Conservation (phyloP, 2,329 filamentous ascomycete species). For the Pyrenophora seminiperda region DNA sequence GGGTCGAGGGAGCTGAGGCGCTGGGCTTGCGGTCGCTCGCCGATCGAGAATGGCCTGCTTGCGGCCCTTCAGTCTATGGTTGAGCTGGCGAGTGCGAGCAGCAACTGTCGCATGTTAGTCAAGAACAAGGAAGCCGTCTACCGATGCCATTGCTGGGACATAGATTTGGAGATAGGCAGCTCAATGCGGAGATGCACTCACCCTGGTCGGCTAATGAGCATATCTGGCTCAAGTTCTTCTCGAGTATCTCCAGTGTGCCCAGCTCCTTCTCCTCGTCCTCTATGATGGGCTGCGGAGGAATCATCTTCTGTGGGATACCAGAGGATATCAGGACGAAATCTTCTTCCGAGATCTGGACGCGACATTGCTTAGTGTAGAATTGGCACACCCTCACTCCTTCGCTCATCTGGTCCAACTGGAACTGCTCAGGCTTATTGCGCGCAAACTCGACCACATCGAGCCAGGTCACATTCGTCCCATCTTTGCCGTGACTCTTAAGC, state of each 20-base stretch:
- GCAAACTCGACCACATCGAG: constrained; percentile 85
- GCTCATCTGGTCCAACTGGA: constrained; percentile 70
- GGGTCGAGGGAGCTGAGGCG: constrained; percentile 38
- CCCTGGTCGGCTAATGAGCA: constrained; percentile 82
- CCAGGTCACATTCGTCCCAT: constrained; percentile 72
- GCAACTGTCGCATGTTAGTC: constrained; percentile 57
- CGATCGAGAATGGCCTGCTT: constrained; percentile 73
- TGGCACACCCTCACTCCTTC: constrained; percentile 76
- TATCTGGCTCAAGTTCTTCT: constrained; percentile 75
- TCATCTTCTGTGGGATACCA: constrained; percentile 80
- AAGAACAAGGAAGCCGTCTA: background rate
- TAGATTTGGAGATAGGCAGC: background rate
- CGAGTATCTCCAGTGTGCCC: constrained; percentile 80
- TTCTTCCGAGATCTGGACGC: constrained; percentile 85
- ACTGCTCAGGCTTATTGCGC: constrained; percentile 77
- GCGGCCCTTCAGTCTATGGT: constrained; percentile 77
- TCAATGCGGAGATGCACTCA: constrained; percentile 36
- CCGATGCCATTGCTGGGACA: too few species aligned
- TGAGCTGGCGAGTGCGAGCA: constrained; percentile 75
- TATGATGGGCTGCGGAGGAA: constrained; percentile 77
- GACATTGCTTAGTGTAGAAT: constrained; percentile 78
- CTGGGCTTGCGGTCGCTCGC: constrained; percentile 57
- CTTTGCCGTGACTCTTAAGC: constrained; percentile 65
- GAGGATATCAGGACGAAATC: constrained; percentile 85
- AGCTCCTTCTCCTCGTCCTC: constrained; percentile 88